A percentile compares a stretch with the other conserved stretches of the same genome.
These are phyloP conservation scores for Syzygium malaccense DNA, from an alignment of 441 rosid species.

Conservation along the genomic window DNA sequence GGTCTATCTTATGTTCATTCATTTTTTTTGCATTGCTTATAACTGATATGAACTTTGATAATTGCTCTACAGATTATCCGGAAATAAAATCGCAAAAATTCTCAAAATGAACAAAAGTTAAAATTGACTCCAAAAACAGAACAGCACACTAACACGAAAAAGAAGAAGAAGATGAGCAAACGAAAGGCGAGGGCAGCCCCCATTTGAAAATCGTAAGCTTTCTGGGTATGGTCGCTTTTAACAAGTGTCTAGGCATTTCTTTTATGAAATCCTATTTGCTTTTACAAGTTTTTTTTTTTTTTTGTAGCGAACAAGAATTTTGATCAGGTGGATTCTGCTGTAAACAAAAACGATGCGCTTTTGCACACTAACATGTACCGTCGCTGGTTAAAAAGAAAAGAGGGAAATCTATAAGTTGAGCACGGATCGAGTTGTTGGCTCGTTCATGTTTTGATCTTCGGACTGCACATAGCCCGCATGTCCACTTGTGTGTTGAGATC, in stretches of 20 bases:
- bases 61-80: background rate
- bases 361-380: accelerated
- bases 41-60: background rate
- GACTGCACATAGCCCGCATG: background rate
- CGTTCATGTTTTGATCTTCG: too few relatives aligned
- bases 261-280: too few relatives aligned
- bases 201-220: accelerated
- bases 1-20: background rate
- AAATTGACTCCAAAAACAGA: background rate
- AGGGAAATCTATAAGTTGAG: background rate
- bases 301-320: background rate
- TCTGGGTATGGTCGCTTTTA: too few relatives aligned
- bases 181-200: too few relatives aligned
- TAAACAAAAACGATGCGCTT: background rate
- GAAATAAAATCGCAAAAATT: background rate
- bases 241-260: background rate
- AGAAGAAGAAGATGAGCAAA: background rate
- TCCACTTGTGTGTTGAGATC: background rate
- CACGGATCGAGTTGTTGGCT: too few relatives aligned
- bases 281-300: too few relatives aligned
- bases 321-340: background rate
- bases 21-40: background rate
- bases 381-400: too few relatives aligned
- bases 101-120: background rate
- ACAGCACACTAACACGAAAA: background rate